A percentile compares a stretch with the other conserved stretches of the same genome.
phyloP scores from a whole-genome alignment of 352 stramenopile genomes.

The Phytophthora pseudosyringae region DNA sequence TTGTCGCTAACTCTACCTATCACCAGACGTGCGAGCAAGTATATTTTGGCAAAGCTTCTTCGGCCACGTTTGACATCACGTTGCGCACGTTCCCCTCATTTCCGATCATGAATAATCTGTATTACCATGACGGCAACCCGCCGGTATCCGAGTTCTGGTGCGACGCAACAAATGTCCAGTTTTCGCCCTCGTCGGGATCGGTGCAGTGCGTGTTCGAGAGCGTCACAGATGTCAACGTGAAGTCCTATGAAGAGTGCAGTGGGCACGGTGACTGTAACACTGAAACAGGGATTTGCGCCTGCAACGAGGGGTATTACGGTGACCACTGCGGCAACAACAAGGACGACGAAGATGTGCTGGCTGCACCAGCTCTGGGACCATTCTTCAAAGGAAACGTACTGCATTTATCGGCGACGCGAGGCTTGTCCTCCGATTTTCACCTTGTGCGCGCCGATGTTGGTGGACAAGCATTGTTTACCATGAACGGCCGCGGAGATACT shows the following conservation, averaged over 20 bases:
- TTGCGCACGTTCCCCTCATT: slow-evolving; percentile 70
- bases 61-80: slow-evolving; percentile 60
- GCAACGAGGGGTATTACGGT: slow-evolving; percentile 69
- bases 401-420: slow-evolving; percentile 54
- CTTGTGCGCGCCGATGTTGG: slow-evolving; percentile 68
- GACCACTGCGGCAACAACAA: slow-evolving; percentile 74
- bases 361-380: slow-evolving; percentile 50
- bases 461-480: slow-evolving; percentile 58
- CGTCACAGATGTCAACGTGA: slow-evolving; percentile 47
- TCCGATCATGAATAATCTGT: slow-evolving; percentile 85
- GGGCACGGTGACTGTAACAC: slow-evolving; percentile 63
- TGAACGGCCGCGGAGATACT: slow-evolving; percentile 67
- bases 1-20: slow-evolving; percentile 2
- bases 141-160: slow-evolving; percentile 62
- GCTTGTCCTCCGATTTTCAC: slow-evolving; percentile 63
- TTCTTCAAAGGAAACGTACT: slow-evolving; percentile 80
- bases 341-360: slow-evolving; percentile 68
- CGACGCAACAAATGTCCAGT: slow-evolving; percentile 44
- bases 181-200: slow-evolving; percentile 20
- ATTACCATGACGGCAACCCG: slow-evolving; percentile 69
- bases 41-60: slow-evolving; percentile 37
- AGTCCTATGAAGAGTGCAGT: slow-evolving; percentile 66
- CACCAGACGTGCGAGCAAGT: slow-evolving; percentile 47
- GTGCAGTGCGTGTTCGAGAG: slow-evolving; percentile 58
- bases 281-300: slow-evolving; percentile 58